These are phyloP conservation scores for Plasmopara halstedii DNA, from an alignment of 352 stramenopile species.

Conservation along the genomic window DNA sequence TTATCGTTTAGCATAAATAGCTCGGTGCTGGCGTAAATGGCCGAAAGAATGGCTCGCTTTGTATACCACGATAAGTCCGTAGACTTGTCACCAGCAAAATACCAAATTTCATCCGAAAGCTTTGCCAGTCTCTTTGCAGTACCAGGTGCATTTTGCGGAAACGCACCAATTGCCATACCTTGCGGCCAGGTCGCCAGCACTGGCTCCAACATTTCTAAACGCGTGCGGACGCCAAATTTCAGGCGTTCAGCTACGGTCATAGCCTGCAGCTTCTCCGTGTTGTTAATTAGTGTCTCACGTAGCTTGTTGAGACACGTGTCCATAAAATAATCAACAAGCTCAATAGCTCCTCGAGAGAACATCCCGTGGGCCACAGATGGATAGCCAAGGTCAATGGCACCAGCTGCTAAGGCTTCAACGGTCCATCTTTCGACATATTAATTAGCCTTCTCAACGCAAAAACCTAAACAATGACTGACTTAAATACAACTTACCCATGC, in stretches of 20 bases:
- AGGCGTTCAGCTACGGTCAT: conserved; percentile 75
- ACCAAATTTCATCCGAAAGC: conserved; percentile 82
- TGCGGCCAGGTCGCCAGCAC: conserved; percentile 61
- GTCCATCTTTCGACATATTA: conserved; percentile 44
- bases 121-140: conserved; percentile 66
- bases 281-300: conserved; percentile 44
- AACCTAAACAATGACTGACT: neutral
- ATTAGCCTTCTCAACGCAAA: conserved; percentile 1
- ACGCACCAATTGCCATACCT: conserved; percentile 69
- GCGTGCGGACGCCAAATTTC: conserved; percentile 68
- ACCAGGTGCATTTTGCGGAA: conserved; percentile 63
- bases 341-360: conserved; percentile 66
- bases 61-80: conserved; percentile 82
- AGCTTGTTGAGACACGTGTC: conserved; percentile 56
- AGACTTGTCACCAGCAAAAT: conserved; percentile 81
- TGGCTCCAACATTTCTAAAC: conserved; percentile 56
- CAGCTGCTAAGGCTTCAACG: conserved; percentile 61
- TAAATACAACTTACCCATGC: conserved; percentile 43
- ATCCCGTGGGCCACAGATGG: conserved; percentile 79
- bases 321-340: conserved; percentile 84
- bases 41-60: conserved; percentile 72
- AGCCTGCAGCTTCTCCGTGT: conserved; percentile 50
- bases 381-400: conserved; percentile 55
- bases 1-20: conserved; percentile 81
- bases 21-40: conserved; percentile 76